These are phyloP conservation scores for Paramecium octaurelia DNA, from an alignment of 73 alveolate species.

Conservation along the genomic window DNA sequence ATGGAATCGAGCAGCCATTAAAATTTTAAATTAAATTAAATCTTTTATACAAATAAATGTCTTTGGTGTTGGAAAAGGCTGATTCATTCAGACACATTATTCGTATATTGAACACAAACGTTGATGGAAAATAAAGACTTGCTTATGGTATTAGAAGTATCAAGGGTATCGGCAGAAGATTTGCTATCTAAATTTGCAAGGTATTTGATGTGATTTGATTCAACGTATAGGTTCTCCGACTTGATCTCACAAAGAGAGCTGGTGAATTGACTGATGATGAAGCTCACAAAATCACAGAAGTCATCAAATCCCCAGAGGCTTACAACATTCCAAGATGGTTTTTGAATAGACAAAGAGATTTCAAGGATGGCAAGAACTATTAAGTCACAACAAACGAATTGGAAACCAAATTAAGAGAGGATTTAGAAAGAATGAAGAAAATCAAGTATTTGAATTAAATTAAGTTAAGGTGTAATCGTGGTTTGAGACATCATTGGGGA, in stretches of 20 bases:
- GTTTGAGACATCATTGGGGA: slow-evolving; percentile 98
- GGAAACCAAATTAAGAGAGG: slow-evolving; percentile 97
- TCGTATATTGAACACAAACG: slow-evolving; percentile 98
- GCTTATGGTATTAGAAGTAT: slow-evolving; percentile 96
- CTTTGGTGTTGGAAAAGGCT: slow-evolving; percentile 72
- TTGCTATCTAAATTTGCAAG: slow-evolving; percentile 89
- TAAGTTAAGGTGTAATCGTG: slow-evolving; percentile 83
- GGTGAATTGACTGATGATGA: slow-evolving; percentile 98
- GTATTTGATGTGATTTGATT: slow-evolving; percentile 43
- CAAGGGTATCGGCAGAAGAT: slow-evolving; percentile 98
- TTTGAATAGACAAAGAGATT: slow-evolving; percentile 96
- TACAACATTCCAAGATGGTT: slow-evolving; percentile 98
- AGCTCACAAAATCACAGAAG: slow-evolving; percentile 93
- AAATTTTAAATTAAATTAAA: slow-evolving; percentile 30
- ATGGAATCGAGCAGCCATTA: neutral
- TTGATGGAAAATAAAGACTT: slow-evolving; percentile 97
- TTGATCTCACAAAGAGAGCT: slow-evolving; percentile 92
- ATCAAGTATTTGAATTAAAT: slow-evolving; percentile 67
- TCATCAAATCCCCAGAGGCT: slow-evolving; percentile 94
- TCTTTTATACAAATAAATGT: slow-evolving; percentile 58
- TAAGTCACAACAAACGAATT: slow-evolving; percentile 89
- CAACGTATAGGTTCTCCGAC: slow-evolving; percentile 51
- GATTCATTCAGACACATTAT: slow-evolving; percentile 92
- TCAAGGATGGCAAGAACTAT: slow-evolving; percentile 89
- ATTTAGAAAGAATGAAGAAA: slow-evolving; percentile 99